Evolutionary conservation across 176 grass and related monocot species (phyloP).

Genomic region (Tillandsia leiboldiana): DNA sequence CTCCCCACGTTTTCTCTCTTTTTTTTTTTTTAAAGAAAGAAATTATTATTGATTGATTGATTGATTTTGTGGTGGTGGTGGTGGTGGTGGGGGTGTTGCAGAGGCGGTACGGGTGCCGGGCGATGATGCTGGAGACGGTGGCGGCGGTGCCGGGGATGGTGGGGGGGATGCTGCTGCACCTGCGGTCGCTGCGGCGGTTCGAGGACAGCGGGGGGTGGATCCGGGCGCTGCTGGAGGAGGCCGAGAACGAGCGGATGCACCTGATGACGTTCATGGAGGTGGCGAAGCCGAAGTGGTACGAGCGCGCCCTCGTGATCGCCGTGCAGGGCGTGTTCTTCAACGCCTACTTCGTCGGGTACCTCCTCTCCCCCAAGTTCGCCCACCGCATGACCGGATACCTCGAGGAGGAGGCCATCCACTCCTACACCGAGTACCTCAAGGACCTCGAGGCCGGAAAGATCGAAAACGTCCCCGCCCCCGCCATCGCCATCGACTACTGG

Average conservation of each 20-base stretch:
- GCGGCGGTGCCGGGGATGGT: conserved; percentile 91
- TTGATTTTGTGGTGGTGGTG: background rate
- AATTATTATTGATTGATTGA: background rate
- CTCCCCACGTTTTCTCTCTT: background rate
- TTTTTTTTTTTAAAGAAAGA: no score
- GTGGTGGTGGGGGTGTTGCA: background rate
- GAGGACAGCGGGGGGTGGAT: conserved; percentile 94
- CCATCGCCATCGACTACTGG: conserved; percentile 97
- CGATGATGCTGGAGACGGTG: conserved; percentile 83
- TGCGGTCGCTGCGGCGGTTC: conserved; percentile 87
- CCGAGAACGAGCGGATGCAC: conserved; percentile 99
- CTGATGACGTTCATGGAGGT: conserved; percentile 98
- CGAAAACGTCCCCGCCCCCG: conserved; percentile 68
- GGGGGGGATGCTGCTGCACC: conserved; percentile 86
- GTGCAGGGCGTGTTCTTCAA: conserved; percentile 93
- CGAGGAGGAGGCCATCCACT: conserved; percentile 91
- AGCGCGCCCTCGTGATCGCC: conserved; percentile 72
- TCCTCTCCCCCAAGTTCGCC: conserved; percentile 87
- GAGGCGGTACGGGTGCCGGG: conserved; percentile 62
- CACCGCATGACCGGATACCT: conserved; percentile 85
- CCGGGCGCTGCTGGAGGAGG: conserved; percentile 76
- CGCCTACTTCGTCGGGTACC: conserved; percentile 85
- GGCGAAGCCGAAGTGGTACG: conserved; percentile 58
- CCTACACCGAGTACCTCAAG: conserved; percentile 80
- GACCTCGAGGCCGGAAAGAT: conserved; percentile 64